Evolutionary conservation across 345 rosid genomes (phyloP), one percentile per base, ranked within the genome.

Genomic region (Populus davidiana): DNA sequence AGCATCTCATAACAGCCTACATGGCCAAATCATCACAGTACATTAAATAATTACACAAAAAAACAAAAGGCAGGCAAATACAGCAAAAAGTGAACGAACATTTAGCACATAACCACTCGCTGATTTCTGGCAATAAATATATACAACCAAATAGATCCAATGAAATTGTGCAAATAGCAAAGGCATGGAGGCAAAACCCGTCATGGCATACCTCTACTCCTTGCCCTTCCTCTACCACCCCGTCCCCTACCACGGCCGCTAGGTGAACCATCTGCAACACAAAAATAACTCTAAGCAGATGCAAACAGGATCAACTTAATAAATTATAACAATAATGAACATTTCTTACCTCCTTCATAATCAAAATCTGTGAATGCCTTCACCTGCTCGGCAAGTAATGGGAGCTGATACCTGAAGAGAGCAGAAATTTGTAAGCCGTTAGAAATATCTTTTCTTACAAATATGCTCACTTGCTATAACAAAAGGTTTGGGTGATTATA

Each of bases 221-320:
- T 75, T 49, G 54, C 62, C 69, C 85, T 75, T 25, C 81, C 85
- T 75, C 85, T 78, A 62, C 81, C 79, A 33, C 81, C 72, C 12
- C 85, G 73, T 20, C 85, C 85, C 49, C 81, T 74, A 13, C 81
- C 79, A 29, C 81, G 85, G 31, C 75, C 83, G 59, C 56, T 78
- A 18, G 85, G 81, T 50, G 79, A 82, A 20, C 79, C 81, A 73
- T 82, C 85, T 82, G 73, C 81, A 78, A 9, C 36, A 65, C 8
- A 50, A 62, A 59, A 66, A 70, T 61, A 69, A n/a, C 50, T 35
- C 35, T 21, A 44, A 62, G 49, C 16, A 68, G 43, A 68, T 44
- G 43, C 29, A 44, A 23, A 5, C 27, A 31, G 44, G 14, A 17
- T 61, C 7, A 25, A 36, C 11, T 5, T 7, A 21, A 56, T 44